Conservation (phyloP, 1,139 yeast genomes). For the Hansenula lynferdii region DNA sequence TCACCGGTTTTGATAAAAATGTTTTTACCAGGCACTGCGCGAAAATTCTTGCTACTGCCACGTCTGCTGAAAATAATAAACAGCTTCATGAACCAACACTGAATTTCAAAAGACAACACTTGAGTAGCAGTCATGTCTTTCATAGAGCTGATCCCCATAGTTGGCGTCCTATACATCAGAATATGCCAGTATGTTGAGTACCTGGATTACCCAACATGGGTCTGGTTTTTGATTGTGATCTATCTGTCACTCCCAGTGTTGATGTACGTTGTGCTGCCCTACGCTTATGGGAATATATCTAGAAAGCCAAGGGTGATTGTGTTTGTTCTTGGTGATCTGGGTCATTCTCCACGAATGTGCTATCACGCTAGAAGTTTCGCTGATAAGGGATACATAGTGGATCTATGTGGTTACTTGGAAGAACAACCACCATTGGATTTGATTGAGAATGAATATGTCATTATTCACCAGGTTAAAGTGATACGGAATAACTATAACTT, state of each 20-base stretch:
- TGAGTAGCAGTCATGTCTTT: neutral
- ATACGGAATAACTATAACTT: constrained; percentile 37
- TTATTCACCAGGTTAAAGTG: constrained; percentile 44
- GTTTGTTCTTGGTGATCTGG: constrained; percentile 87
- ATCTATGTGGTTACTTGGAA: constrained; percentile 80
- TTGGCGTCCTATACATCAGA: neutral
- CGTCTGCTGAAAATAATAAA: no score
- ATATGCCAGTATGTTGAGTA: constrained; percentile 7
- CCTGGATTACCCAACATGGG: constrained; percentile 25
- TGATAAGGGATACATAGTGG: constrained; percentile 65
- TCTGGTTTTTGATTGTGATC: constrained; percentile 25
- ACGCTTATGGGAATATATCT: constrained; percentile 26
- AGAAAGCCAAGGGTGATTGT: constrained; percentile 56
- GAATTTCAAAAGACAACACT: no score
- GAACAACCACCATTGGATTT: constrained; percentile 48
- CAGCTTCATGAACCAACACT: no score
- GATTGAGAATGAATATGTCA: constrained; percentile 46
- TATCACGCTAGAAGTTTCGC: constrained; percentile 84
- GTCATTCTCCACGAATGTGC: constrained; percentile 94
- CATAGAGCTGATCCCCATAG: neutral
- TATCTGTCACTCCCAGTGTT: constrained; percentile 33
- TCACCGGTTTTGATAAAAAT: neutral
- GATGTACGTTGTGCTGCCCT: constrained; percentile 30
- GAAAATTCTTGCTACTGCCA: neutral
- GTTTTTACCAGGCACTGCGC: neutral